These are phyloP conservation scores for Leucocoprinus leucothites DNA, from an alignment of 768 basidiomycete species.

Conservation along the genomic window DNA sequence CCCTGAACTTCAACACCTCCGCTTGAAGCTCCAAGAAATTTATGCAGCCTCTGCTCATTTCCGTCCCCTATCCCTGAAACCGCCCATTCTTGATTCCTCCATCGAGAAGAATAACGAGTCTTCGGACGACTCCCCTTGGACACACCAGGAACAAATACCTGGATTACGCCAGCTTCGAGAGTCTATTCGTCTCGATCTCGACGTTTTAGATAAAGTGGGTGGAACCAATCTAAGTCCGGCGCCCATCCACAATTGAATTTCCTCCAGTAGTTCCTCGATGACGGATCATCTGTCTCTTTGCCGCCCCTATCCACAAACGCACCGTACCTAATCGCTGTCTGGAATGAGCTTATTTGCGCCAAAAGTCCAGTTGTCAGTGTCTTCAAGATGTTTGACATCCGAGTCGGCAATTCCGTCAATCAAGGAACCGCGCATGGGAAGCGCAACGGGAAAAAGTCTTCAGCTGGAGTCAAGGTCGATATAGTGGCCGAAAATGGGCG, in stretches of 20 bases:
- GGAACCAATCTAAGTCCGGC: neutral
- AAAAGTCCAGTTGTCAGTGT: slow-evolving; percentile 55
- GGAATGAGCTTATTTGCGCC: slow-evolving; percentile 71
- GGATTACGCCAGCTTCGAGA: slow-evolving; percentile 46
- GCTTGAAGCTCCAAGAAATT: slow-evolving; percentile 27
- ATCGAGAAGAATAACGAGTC: slow-evolving; percentile 27
- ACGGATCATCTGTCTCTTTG: slow-evolving; percentile 39
- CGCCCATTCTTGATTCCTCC: slow-evolving; percentile 47
- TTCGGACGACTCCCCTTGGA: slow-evolving; percentile 38
- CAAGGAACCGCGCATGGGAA: neutral
- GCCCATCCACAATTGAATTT: slow-evolving; percentile 12
- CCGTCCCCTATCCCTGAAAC: slow-evolving; percentile 32
- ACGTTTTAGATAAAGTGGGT: slow-evolving; percentile 42
- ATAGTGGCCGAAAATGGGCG: slow-evolving; percentile 73
- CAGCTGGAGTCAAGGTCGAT: slow-evolving; percentile 67
- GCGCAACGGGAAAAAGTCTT: slow-evolving; percentile 19
- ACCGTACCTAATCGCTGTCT: slow-evolving; percentile 77
- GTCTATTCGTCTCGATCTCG: slow-evolving; percentile 41
- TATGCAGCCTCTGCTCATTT: slow-evolving; percentile 34
- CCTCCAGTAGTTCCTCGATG: slow-evolving; percentile 61
- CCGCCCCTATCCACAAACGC: slow-evolving; percentile 71
- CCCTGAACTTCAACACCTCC: slow-evolving; percentile 29
- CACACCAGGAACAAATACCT: slow-evolving; percentile 39
- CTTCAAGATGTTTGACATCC: slow-evolving; percentile 50
- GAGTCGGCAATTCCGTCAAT: slow-evolving; percentile 6